Conservation (phyloP, 345 rosid genomes). For the Punica granatum region DNA sequence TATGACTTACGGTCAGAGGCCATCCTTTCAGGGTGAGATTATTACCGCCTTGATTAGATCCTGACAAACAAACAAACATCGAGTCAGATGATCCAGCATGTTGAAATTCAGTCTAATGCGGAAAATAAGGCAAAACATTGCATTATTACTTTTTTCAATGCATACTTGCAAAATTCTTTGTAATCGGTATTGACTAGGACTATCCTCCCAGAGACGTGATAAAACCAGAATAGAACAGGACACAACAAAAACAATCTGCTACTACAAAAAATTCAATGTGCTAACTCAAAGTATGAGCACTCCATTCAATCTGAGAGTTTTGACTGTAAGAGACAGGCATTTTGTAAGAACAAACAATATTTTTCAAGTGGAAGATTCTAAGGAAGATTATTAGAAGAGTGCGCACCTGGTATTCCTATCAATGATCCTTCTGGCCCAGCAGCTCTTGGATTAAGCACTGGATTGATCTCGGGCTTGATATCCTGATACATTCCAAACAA, state of each 20-base stretch:
- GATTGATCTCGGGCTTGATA: constrained; percentile 82
- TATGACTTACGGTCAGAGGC: constrained; percentile 79
- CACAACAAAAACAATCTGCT: neutral
- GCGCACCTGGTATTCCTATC: constrained; percentile 81
- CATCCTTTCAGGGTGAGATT: constrained; percentile 92
- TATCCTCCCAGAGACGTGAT: neutral
- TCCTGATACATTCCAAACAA: constrained; percentile 47
- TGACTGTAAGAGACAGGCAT: neutral
- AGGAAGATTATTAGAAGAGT: neutral
- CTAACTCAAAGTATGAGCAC: neutral
- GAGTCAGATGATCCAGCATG: neutral
- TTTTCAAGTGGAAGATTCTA: neutral
- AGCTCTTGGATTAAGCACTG: constrained; percentile 77
- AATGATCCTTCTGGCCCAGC: constrained; percentile 85
- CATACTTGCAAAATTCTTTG: neutral
- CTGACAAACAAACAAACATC: constrained; percentile 31
- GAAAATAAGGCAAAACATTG: neutral
- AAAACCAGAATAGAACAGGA: neutral
- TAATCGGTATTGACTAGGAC: neutral
- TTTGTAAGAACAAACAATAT: neutral
- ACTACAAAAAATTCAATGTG: neutral
- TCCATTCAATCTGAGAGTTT: neutral
- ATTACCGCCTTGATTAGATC: constrained; percentile 82
- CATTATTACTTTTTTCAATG: neutral
- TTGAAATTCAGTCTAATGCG: neutral